Percentiles rank a stretch among this genome's conserved stretches.
Conservation (phyloP, 805 yeast species). For the Starmera dryadoides region DNA sequence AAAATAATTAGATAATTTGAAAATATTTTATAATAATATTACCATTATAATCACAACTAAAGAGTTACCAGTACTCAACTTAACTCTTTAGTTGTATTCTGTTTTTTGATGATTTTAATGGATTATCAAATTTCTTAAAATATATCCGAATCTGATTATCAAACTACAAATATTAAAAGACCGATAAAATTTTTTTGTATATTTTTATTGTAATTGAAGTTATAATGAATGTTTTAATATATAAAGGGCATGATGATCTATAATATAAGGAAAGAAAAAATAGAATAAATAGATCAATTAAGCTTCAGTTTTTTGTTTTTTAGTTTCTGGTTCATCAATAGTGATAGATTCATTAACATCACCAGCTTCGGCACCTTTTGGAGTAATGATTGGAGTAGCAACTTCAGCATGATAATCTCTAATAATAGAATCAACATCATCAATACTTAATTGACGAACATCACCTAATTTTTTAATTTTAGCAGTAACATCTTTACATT, state of each 20-base stretch:
- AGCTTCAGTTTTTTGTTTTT: conserved; percentile 21
- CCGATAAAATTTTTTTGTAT: too few relatives aligned
- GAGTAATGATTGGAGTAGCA: conserved; percentile 41
- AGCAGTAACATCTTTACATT: conserved; percentile 88
- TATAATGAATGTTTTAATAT: too few relatives aligned
- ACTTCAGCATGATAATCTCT: conserved; percentile 84
- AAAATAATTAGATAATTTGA: background rate
- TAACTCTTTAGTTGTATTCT: too few relatives aligned
- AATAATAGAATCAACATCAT: conserved; percentile 95
- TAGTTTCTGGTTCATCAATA: conserved; percentile 21
- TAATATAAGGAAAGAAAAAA: background rate
- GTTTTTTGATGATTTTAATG: too few relatives aligned
- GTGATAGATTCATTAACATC: conserved; percentile 16
- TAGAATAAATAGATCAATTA: background rate
- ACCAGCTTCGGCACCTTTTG: conserved; percentile 15
- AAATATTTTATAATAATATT: background rate
- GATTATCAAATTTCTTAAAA: too few relatives aligned
- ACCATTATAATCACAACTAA: too few relatives aligned
- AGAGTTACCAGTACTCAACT: too few relatives aligned
- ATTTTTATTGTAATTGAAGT: too few relatives aligned
- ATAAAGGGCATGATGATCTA: too few relatives aligned
- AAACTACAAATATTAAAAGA: too few relatives aligned
- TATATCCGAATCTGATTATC: too few relatives aligned
- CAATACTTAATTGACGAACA: conserved; percentile 87
- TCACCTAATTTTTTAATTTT: conserved; percentile 94